Conservation (phyloP, 2,329 filamentous ascomycete genomes). For the Penicillium sp. region DNA sequence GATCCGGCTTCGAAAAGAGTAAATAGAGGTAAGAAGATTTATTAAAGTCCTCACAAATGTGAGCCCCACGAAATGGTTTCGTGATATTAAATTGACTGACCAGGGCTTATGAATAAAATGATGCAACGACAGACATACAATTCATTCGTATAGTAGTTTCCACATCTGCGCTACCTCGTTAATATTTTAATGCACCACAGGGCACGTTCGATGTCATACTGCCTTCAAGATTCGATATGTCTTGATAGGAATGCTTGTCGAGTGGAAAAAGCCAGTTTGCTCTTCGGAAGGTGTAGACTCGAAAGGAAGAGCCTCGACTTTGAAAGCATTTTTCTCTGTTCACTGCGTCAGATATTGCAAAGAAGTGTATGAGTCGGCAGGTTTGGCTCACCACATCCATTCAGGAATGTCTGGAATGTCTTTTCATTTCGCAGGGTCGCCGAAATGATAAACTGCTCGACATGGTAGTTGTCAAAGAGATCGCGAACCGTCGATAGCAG, state of each 20-base stretch:
- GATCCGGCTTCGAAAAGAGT: too few species aligned
- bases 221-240: conserved; percentile 36
- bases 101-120: not conserved
- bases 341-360: not conserved
- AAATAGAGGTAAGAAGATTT: too few species aligned
- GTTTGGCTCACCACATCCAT: conserved; percentile 58
- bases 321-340: conserved; percentile 27
- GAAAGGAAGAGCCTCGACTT: conserved; percentile 43
- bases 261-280: conserved; percentile 53
- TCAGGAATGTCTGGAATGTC: conserved; percentile 61
- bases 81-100: not conserved
- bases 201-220: not conserved
- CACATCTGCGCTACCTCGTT: not conserved
- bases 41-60: too few species aligned
- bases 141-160: not conserved
- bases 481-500: conserved; percentile 58
- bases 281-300: conserved; percentile 44
- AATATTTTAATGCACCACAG: not conserved
- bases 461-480: conserved; percentile 56
- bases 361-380: not conserved
- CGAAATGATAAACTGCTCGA: conserved; percentile 59
- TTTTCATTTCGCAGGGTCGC: conserved; percentile 63
- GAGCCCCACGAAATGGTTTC: too few species aligned
- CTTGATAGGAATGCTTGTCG: conserved; percentile 39
- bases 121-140: too few species aligned